Percentiles rank a stretch among this genome's conserved stretches.
Evolutionary conservation across 2,329 filamentous ascomycete genomes (phyloP).

Genomic region (Neurospora sp.): DNA sequence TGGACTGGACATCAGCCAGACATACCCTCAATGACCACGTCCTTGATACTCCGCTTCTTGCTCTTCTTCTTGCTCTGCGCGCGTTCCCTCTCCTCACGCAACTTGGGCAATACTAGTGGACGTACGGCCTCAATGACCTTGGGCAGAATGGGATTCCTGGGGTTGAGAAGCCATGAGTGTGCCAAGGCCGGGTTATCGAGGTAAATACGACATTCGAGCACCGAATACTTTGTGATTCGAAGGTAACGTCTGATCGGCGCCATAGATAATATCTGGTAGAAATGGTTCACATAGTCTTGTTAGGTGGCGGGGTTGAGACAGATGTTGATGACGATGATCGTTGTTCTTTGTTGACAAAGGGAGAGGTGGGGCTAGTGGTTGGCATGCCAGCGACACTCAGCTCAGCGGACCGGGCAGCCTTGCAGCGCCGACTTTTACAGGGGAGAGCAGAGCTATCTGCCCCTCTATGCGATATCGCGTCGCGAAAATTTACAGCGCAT

Average conservation of each 20-base stretch:
- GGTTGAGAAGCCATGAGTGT: constrained; percentile 73
- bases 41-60: constrained; percentile 75
- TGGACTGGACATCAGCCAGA: constrained; percentile 5
- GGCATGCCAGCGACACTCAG: background rate
- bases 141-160: constrained; percentile 64
- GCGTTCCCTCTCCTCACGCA: constrained; percentile 73
- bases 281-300: background rate
- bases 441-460: background rate
- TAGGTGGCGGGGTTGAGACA: background rate
- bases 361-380: background rate
- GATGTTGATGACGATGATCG: background rate
- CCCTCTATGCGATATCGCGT: constrained; percentile 1
- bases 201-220: constrained; percentile 95
- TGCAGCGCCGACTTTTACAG: background rate
- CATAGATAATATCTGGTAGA: constrained; percentile 40
- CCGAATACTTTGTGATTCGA: constrained; percentile 83
- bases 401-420: background rate
- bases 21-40: constrained; percentile 72
- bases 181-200: constrained; percentile 80
- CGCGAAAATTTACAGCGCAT: constrained; percentile 2
- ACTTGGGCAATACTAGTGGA: constrained; percentile 78
- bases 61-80: constrained; percentile 50
- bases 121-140: constrained; percentile 78
- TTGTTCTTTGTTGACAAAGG: background rate
- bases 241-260: constrained; percentile 82